Base-by-base conservation (phyloP, 192 early-diverging fungal genomes). In the Oehlia diaphana region DNA sequence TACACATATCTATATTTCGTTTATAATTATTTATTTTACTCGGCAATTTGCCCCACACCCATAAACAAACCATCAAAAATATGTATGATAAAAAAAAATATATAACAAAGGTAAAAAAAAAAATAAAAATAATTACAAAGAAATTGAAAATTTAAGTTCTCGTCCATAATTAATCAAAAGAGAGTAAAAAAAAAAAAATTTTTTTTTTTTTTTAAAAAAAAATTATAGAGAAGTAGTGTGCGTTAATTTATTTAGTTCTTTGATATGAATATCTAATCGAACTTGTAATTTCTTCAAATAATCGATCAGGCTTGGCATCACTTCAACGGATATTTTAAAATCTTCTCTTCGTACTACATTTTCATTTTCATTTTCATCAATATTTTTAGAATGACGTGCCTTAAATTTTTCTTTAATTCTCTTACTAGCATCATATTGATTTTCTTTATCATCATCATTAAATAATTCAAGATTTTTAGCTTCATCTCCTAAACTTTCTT, bases 311-410 rank as follows among this genome's bases (percentile, higher is more conserved):
- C 81, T 81, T 13, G 85, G 85, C 61, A 86, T 83, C 2, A 83
- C 80, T 23, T 86, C 85, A 3, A 86, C 81, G 53, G 81, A 79
- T 44, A 86, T 83, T 49, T 81, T 50, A 9, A 86, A 79, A 77
- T 83, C 77, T 39, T 86, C 85, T 31, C 79, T 80, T 16, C 83
- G 81, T 21, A 79, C n/a, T n/a, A n/a, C n/a, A n/a, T n/a, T 82
- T 12, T 76, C 78, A 23, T 78, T 83, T 31, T 14, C 47, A 26
- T 21, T 8, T 33, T 31, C 28, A 31, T 31, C 28, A 31, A 31
- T 31, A 1, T 31, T 1, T 31, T 31, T 31, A 31, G 28, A 31
- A 31, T 31, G 28, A 31, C 28, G 28, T 31, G 28, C 28, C 28
- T 31, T 31, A 31, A 31, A 31, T 31, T 31, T 31, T 31, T 31